These are phyloP conservation scores for Cordia subcordata DNA, from an alignment of 257 asterid genomes.

Conservation along the genomic window DNA sequence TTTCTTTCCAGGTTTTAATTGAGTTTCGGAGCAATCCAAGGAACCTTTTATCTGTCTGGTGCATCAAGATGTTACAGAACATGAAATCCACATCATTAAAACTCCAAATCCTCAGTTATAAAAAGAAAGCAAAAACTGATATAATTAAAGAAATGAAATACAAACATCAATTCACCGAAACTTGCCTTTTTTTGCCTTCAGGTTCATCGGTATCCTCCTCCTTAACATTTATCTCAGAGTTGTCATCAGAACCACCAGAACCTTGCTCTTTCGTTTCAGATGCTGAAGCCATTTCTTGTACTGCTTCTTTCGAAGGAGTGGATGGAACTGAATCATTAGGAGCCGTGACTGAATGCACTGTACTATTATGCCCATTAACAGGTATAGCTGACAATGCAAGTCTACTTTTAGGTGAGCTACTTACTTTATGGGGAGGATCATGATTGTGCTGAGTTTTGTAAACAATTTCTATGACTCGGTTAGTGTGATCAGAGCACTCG, in stretches of 20 bases:
- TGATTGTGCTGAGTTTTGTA: constrained; percentile 82
- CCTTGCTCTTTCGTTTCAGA: constrained; percentile 40
- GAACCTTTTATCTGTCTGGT: constrained; percentile 58
- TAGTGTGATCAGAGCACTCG: constrained; percentile 65
- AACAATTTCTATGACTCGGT: constrained; percentile 56
- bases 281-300: constrained; percentile 23
- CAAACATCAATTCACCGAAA: constrained; percentile 4
- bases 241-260: constrained; percentile 57
- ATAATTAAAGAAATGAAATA: constrained; percentile 8
- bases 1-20: constrained; percentile 62
- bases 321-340: constrained; percentile 34
- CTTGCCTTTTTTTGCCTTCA: constrained; percentile 55
- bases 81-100: background rate
- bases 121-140: background rate
- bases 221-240: constrained; percentile 37
- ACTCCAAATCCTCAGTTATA: constrained; percentile 2
- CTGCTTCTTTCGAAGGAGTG: constrained; percentile 39
- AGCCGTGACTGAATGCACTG: constrained; percentile 20
- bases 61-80: constrained; percentile 12
- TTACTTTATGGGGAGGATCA: constrained; percentile 70
- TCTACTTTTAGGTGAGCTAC: constrained; percentile 42
- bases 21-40: constrained; percentile 37
- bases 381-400: constrained; percentile 29
- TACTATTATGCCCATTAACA: constrained; percentile 29
- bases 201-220: constrained; percentile 51